Conservation (phyloP, 495 filamentous ascomycete species). For the Hypoxylon crocopeplum region DNA sequence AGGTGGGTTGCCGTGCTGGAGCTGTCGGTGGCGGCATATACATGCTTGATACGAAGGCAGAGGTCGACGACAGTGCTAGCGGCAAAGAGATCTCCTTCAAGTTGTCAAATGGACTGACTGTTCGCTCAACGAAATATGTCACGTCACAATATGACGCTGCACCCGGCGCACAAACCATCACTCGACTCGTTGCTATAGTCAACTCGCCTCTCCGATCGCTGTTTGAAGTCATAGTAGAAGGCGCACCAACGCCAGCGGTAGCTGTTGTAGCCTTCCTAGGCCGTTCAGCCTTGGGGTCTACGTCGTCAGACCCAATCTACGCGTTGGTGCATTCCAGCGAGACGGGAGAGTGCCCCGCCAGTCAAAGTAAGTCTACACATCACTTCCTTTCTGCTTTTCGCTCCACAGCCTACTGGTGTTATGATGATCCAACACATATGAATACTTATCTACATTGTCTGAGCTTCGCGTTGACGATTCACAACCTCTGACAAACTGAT, state of each 20-base stretch:
- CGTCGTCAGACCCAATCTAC: conserved; percentile 65
- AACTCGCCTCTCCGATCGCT: conserved; percentile 69
- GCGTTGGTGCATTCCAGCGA: conserved; percentile 81
- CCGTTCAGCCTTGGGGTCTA: conserved; percentile 50
- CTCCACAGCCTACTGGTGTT: conserved; percentile 46
- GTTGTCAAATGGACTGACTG: conserved; percentile 65
- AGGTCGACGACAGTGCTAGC: conserved; percentile 12
- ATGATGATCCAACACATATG: conserved; percentile 79
- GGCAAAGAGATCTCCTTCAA: conserved; percentile 51
- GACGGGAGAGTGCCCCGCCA: conserved; percentile 83
- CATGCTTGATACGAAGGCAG: conserved; percentile 67
- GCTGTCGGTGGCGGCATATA: conserved; percentile 93
- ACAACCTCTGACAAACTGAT: conserved; percentile 90
- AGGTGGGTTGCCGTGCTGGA: conserved; percentile 89
- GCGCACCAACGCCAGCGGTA: conserved; percentile 73
- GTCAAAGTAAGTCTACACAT: conserved; percentile 76
- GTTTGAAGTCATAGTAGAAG: conserved; percentile 76
- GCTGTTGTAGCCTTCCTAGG: conserved; percentile 75
- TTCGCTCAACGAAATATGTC: conserved; percentile 65
- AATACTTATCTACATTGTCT: conserved; percentile 99
- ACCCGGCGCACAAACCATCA: conserved; percentile 34
- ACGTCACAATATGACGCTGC: conserved; percentile 48
- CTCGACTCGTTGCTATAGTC: conserved; percentile 66
- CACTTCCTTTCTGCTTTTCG: conserved; percentile 18
- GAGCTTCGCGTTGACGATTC: conserved; percentile 80